Evolutionary conservation across 2,329 filamentous ascomycete genomes (phyloP), one percentile per base, ranked within the genome.

Genomic region (Lizonia empirigonia): DNA sequence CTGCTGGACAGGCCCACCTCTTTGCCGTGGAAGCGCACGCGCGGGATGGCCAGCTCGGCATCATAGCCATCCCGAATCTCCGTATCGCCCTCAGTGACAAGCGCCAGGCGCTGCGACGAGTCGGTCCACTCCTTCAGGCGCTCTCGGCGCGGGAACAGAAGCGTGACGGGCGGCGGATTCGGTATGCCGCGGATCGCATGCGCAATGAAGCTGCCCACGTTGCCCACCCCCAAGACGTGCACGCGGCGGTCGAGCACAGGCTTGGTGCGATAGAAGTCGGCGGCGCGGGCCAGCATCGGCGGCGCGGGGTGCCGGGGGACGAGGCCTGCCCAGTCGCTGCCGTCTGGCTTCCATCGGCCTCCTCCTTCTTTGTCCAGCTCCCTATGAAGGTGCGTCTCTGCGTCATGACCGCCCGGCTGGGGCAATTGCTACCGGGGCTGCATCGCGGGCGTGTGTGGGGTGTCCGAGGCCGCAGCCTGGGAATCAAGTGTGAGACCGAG

Each of bases 191-290:
- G 82, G 9, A 97, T 77, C 18, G 85, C 84, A 67, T 87, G 86
- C 20, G 92, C 91, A 57, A 92, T 84, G 20, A 97, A 83, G 34
- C 85, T 85, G 12, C 91, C 92, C 10, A 96, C 79, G 67, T 91
- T 95, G 27, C 92, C 92, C 9, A 89, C 69, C 9, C 93, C 92
- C 3, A 96, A 76, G 38, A 97, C 81, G 65, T 94, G 85, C 19
- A 73, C 68, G 3, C 69, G 62, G 29, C 63, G 61, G 39, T 73
- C 60, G 24, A 62, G 30, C 3, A 68, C 63, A 9, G 64, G 60
- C 29, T 63, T 46, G 6, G 48, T 48, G 49, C 70, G 68, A 53
- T 73, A 73, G 60, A 73, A 72, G 37, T 65, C 63, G 49, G 67
- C 58, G 4, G 64, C 48, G 36, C 55, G 59, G 35, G 50, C 41